Percentiles rank a stretch among this genome's conserved stretches.
Evolutionary conservation across 139 green algal genomes (phyloP).

Genomic region (Chlorokybus atmophyticus): DNA sequence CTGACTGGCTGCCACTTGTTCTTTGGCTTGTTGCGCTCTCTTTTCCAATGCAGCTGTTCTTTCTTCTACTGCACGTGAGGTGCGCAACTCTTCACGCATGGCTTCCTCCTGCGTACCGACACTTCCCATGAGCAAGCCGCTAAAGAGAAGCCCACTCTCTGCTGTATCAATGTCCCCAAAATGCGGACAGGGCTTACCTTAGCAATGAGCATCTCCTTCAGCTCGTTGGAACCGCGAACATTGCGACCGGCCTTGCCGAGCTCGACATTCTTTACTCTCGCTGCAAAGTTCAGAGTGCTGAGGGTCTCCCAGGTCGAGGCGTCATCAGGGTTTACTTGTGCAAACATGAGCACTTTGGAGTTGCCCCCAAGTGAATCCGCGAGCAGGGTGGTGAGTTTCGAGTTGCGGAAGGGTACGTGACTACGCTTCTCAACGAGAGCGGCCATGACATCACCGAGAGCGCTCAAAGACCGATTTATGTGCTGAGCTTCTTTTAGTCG

Average conservation of each 20-base stretch:
- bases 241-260: constrained; percentile 46
- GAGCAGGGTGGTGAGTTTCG: constrained; percentile 32
- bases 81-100: too few relatives aligned
- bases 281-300: constrained; percentile 74
- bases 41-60: too few relatives aligned
- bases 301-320: constrained; percentile 18
- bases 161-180: too few relatives aligned
- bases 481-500: constrained; percentile 28
- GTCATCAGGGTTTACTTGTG: constrained; percentile 16
- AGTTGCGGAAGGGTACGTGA: constrained; percentile 32
- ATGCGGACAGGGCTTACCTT: too few relatives aligned
- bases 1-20: too few relatives aligned
- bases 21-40: too few relatives aligned
- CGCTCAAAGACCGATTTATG: constrained; percentile 32
- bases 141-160: too few relatives aligned
- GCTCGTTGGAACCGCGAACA: background rate
- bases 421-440: constrained; percentile 15
- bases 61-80: too few relatives aligned
- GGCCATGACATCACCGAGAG: constrained; percentile 31
- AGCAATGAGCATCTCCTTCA: constrained; percentile 5
- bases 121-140: too few relatives aligned
- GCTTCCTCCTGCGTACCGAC: too few relatives aligned
- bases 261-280: constrained; percentile 62
- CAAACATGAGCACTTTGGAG: constrained; percentile 29
- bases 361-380: constrained; percentile 25